Percentiles rank a stretch among this genome's conserved stretches.
Conservation (phyloP, 1,284 basidiomycete species). For the Vanrija sp. region DNA sequence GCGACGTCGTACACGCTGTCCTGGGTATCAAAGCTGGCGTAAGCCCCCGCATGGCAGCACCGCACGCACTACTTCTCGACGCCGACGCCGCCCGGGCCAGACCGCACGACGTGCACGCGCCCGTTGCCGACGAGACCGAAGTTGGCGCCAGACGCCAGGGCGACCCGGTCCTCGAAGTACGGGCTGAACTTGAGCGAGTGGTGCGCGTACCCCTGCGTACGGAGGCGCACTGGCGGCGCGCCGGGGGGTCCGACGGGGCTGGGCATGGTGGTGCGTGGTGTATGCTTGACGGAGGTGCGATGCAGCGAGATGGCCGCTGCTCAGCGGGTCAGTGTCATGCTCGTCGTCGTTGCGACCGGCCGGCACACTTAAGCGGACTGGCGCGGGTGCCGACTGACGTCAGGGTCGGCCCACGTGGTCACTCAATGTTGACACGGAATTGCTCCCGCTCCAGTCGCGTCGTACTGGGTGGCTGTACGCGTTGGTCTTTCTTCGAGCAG, state of each 20-base stretch:
- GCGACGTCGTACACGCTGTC: constrained; percentile 89
- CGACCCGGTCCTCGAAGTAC: constrained; percentile 75
- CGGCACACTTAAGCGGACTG: too few relatives aligned
- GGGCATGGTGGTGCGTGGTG: neutral
- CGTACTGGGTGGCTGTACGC: neutral
- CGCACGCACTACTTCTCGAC: constrained; percentile 65
- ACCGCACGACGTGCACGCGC: constrained; percentile 66
- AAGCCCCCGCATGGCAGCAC: neutral
- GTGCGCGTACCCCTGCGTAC: constrained; percentile 81
- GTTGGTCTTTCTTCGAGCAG: neutral
- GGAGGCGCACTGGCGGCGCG: constrained; percentile 16
- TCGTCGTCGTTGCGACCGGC: too few relatives aligned
- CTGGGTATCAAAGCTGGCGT: constrained; percentile 81
- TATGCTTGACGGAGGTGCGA: too few relatives aligned
- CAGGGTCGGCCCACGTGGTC: too few relatives aligned
- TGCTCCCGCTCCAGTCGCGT: constrained; percentile 3
- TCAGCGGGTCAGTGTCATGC: too few relatives aligned
- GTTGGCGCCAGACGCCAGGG: constrained; percentile 86
- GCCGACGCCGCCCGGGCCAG: constrained; percentile 54
- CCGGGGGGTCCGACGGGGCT: neutral
- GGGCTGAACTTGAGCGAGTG: constrained; percentile 88
- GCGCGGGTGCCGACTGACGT: too few relatives aligned
- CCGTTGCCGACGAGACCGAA: constrained; percentile 96
- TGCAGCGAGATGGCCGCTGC: too few relatives aligned
- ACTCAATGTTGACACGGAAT: neutral